Base-by-base conservation (phyloP, 2,329 filamentous ascomycete genomes). In the Fusarium scirpi region DNA sequence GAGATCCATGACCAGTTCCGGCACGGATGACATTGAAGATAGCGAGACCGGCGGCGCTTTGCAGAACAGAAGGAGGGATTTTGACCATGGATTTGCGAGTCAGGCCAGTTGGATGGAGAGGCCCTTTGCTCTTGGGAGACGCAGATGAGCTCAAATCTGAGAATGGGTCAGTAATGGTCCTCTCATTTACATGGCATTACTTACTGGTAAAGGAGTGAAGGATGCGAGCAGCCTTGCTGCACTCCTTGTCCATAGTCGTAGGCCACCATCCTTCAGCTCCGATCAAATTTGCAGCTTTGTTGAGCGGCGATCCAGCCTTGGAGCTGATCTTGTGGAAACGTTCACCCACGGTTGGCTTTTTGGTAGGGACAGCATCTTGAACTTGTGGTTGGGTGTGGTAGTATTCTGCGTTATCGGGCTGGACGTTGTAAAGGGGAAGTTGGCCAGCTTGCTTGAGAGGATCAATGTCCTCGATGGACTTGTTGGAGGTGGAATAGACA, bases 261-360 rank as follows among this genome's bases (percentile, higher is more conserved):
- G 92, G 91, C 91, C 91, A 93, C 77, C 92, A 93, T 15, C 91
- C 90, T 77, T 94, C 91, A 27, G 89, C 87, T 65, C 91, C 91
- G 44, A 94, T 80, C 69, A 87, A 87, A 78, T 92, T 91, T 54
- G 89, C 90, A 20, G 92, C 81, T 61, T 85, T 87, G 77, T 93
- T 93, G 62, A 92, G 85, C 7, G 91, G 90, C 16, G 85, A 84
- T 12, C 89, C 89, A 29, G 91, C 83, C 74, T 90, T 91, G 80
- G 91, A 90, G 61, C 89, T 85, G 62, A 86, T 82, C 75, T 88
- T 89, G 80, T 92, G 89, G 76, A 92, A 90, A 64, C 88, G 86
- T 48, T 85, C 83, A 73, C 90, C 87, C 22, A 78, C 79, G 65
- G 77, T 80, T 6, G 74, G 77, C 69, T 81, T 83, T 40, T 24